These are phyloP conservation scores for Pelargonium australe DNA, from an alignment of 441 rosid genomes.

Conservation along the genomic window DNA sequence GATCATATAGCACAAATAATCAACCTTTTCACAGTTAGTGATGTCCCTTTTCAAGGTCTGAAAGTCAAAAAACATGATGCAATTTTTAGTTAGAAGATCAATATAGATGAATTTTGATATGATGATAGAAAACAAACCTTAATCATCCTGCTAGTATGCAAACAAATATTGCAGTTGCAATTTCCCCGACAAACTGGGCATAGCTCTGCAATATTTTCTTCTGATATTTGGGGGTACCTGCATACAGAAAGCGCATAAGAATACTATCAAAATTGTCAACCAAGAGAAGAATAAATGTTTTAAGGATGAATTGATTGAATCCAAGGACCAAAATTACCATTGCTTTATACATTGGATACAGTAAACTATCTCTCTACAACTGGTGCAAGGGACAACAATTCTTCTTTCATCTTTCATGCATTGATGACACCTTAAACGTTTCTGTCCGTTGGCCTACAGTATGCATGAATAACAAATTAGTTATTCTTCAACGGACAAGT, in stretches of 20 bases:
- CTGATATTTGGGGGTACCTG: slow-evolving; percentile 68
- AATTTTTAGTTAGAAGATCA: slow-evolving; percentile 7
- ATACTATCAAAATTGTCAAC: not conserved
- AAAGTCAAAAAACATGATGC: slow-evolving; percentile 15
- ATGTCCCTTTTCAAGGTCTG: slow-evolving; percentile 56
- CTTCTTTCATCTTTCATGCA: slow-evolving; percentile 55
- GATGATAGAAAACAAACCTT: slow-evolving; percentile 38
- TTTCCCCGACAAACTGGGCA: slow-evolving; percentile 72
- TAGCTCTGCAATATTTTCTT: slow-evolving; percentile 37
- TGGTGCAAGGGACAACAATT: slow-evolving; percentile 54
- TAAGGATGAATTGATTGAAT: slow-evolving; percentile 1
- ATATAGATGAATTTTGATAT: not conserved
- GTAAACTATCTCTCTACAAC: slow-evolving; percentile 48
- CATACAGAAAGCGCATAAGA: not conserved
- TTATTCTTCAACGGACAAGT: slow-evolving; percentile 11
- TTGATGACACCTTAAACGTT: slow-evolving; percentile 60
- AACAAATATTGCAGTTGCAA: slow-evolving; percentile 72
- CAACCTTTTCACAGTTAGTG: slow-evolving; percentile 35
- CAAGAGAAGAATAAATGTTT: not conserved
- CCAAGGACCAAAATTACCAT: slow-evolving; percentile 39
- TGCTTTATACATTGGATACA: slow-evolving; percentile 60
- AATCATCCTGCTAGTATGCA: slow-evolving; percentile 59
- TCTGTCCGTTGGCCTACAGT: slow-evolving; percentile 22
- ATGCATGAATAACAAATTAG: not conserved
- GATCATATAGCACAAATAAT: slow-evolving; percentile 48